Base-by-base conservation (phyloP, 305 asterid genomes). In the Rubia peregrina region DNA sequence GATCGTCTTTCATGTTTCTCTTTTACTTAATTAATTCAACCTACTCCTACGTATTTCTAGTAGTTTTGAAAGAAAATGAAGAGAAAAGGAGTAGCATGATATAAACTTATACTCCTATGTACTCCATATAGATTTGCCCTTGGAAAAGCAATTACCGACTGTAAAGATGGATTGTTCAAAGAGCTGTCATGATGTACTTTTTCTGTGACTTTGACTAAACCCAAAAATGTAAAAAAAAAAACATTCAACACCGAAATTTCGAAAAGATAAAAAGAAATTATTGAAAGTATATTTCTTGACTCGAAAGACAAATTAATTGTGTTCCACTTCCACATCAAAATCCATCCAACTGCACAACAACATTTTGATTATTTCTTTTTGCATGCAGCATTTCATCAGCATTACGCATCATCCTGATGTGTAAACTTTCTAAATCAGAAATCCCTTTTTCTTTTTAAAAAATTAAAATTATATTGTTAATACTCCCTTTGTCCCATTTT, bases 161-260 rank as follows among this genome's bases (percentile, higher is more conserved):
- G 70, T 30, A 30, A 30, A 30, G 36, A 36, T 46, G 56, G 64
- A 65, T 81, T 72, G 79, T 62, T 75, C 77, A 77, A 81, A 77
- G 71, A 66, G 77, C 46, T 75, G 75, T 36, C 51, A 64, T 63
- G 67, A 67, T 36, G 70, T 17, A 49, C 51, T 43, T 14, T 71
- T 78, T 61, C 67, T 56, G 55, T 30, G 63, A 85, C 81, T 81
- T 74, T 77, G 84, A 81, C 82, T 76, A 69, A 80, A 80, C 83
- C 76, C 71, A 73, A 77, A 79, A 66, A 19, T 49, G 11, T 59
- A 69, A 75, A 81, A 78, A 71, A 69, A 75, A 81, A 78, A 71
- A 72, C 81, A 75, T 77, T 81, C 77, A 59, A 75, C 76, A 73
- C 10, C 22, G 61, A 70, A 57, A 51, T 51, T 69, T 80, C 71